These are phyloP conservation scores for Dendrocalamus latiflorus DNA, from an alignment of 202 grass and related monocot genomes.

Conservation along the genomic window DNA sequence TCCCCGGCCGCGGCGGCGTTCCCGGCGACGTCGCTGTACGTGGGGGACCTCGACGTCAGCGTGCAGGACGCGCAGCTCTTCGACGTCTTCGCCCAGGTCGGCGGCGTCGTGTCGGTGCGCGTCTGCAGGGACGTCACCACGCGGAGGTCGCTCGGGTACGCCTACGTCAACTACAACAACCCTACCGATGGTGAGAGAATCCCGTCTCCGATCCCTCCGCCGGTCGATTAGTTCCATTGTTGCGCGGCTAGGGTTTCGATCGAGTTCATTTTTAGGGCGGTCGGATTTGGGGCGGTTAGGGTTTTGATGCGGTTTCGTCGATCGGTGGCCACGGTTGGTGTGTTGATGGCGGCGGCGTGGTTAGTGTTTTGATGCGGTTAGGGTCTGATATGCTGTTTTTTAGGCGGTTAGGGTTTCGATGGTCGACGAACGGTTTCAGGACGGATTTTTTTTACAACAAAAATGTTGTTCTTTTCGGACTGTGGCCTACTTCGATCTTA, in stretches of 20 bases:
- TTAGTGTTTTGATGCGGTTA: neutral
- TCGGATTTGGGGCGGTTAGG: neutral
- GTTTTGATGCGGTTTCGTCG: neutral
- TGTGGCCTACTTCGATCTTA: neutral
- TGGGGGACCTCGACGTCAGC: conserved; percentile 74
- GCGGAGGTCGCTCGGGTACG: conserved; percentile 79
- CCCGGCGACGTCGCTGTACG: conserved; percentile 77
- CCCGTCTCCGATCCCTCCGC: neutral
- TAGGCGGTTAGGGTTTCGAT: neutral
- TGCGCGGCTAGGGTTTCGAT: neutral
- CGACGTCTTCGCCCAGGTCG: conserved; percentile 84
- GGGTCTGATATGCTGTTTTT: neutral
- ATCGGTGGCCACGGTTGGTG: neutral
- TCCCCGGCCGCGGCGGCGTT: conserved; percentile 37
- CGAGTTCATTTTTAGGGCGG: too few species aligned
- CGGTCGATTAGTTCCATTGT: neutral
- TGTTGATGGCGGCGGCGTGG: neutral
- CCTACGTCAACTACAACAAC: conserved; percentile 86
- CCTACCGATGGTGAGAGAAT: conserved; percentile 58
- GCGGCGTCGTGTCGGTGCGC: conserved; percentile 70
- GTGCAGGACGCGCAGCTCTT: conserved; percentile 85
- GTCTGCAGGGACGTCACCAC: conserved; percentile 83
- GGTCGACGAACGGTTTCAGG: too few species aligned
- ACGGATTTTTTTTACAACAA: neutral
- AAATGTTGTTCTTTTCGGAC: neutral